Percentiles rank a stretch among this genome's conserved stretches.
phyloP scores from a whole-genome alignment of 768 basidiomycete genomes.

The Exsudoporus frostii region DNA sequence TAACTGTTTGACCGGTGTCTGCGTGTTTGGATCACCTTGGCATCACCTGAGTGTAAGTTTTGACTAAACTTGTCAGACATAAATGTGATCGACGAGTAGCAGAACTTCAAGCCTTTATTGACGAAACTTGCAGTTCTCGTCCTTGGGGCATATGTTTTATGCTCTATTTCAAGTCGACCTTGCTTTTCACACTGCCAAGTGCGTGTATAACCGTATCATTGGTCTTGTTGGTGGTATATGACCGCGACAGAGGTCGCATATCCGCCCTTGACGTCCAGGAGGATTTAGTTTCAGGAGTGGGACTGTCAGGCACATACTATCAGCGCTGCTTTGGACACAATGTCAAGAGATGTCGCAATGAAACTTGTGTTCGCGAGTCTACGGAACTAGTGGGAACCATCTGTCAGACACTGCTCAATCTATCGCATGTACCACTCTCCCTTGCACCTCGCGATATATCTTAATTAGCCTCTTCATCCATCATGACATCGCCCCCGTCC shows the following conservation, averaged over 20 bases:
- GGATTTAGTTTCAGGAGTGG: not conserved
- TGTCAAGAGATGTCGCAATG: not conserved
- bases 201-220: no score
- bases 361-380: not conserved
- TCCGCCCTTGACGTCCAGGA: not conserved
- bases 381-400: no score
- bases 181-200: not conserved
- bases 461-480: conserved; percentile 3
- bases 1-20: no score
- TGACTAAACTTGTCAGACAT: not conserved
- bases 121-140: not conserved
- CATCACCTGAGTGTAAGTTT: not conserved
- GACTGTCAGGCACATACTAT: not conserved
- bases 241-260: no score
- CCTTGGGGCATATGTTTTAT: not conserved
- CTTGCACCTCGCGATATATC: not conserved
- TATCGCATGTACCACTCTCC: no score
- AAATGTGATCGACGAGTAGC: no score
- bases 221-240: no score
- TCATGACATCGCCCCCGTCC: not conserved
- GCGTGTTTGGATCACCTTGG: no score
- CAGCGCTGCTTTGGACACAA: not conserved
- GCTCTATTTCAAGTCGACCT: not conserved
- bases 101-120: not conserved
- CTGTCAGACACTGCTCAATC: no score